Evolutionary conservation across 1,284 basidiomycete species (phyloP).

Genomic region (Caloboletus firmus): DNA sequence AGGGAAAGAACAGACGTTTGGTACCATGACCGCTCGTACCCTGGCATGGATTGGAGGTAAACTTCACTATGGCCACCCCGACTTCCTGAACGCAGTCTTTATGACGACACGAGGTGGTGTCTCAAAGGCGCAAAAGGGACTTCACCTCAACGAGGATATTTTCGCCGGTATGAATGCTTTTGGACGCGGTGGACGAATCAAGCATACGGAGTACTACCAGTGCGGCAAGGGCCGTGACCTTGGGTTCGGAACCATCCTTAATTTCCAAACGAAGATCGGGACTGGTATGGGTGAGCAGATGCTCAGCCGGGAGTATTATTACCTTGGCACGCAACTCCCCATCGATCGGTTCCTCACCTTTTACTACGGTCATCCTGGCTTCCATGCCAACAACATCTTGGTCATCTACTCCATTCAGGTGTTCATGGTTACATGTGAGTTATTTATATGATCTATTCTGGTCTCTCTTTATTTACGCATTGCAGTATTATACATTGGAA

Average conservation of each 20-base stretch:
- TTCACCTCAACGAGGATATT: conserved; percentile 99
- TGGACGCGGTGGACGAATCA: conserved; percentile 97
- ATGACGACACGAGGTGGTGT: conserved; percentile 99
- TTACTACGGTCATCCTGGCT: conserved; percentile 99
- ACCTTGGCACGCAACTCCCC: conserved; percentile 96
- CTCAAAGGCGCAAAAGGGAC: conserved; percentile 98
- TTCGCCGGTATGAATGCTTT: conserved; percentile 99
- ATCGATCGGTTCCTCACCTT: conserved; percentile 99
- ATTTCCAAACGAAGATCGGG: conserved; percentile 99
- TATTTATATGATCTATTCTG: neutral
- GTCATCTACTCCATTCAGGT: conserved; percentile 96
- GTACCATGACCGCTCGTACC: conserved; percentile 95
- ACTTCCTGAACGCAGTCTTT: conserved; percentile 98
- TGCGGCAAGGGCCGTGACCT: conserved; percentile 99
- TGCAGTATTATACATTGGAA: conserved; percentile 86
- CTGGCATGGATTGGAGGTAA: conserved; percentile 98
- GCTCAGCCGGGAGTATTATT: conserved; percentile 99
- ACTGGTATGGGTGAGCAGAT: conserved; percentile 99
- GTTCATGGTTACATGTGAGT: conserved; percentile 88
- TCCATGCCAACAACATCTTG: conserved; percentile 99
- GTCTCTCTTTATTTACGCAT: conserved; percentile 15
- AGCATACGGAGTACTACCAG: conserved; percentile 99
- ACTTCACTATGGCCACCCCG: conserved; percentile 97
- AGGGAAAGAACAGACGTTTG: conserved; percentile 99
- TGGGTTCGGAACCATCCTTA: conserved; percentile 98